Conservation (phyloP, 139 green algal species). For the Desmodesmus armatus region DNA sequence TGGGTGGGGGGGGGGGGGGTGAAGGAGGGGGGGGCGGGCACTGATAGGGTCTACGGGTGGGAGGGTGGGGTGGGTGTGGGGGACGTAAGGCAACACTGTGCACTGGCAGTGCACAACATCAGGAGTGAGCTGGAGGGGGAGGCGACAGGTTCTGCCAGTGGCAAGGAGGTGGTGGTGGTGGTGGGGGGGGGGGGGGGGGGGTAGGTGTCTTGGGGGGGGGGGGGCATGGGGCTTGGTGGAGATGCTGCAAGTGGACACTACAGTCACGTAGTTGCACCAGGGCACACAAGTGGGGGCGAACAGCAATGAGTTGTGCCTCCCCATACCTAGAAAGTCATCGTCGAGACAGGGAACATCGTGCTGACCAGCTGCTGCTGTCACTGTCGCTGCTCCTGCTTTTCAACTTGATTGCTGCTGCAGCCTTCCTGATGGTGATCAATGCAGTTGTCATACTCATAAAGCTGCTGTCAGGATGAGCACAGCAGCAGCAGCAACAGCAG, state of each 20-base stretch:
- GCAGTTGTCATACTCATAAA: slow-evolving; percentile 84
- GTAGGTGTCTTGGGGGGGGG: background rate
- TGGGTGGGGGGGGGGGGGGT: background rate
- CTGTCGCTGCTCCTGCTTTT: background rate
- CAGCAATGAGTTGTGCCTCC: background rate
- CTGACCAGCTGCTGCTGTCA: background rate
- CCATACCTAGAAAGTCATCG: background rate
- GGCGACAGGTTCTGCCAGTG: background rate
- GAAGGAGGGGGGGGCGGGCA: background rate
- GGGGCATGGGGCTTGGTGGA: background rate
- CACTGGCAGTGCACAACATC: background rate
- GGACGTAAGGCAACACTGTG: no score
- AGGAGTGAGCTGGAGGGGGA: background rate
- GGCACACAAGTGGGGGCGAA: background rate
- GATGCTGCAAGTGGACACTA: background rate
- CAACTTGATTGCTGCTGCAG: slow-evolving; percentile 60
- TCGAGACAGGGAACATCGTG: no score
- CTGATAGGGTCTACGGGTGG: no score
- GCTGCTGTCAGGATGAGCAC: slow-evolving; percentile 77
- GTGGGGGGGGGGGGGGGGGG: background rate
- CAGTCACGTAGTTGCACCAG: background rate
- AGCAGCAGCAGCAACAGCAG: background rate
- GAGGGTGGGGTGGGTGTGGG: no score
- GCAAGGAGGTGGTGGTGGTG: background rate
- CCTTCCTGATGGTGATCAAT: slow-evolving; percentile 84